phyloP scores from a whole-genome alignment of 2,329 filamentous ascomycete species.

The Mycocentrospora acerina region DNA sequence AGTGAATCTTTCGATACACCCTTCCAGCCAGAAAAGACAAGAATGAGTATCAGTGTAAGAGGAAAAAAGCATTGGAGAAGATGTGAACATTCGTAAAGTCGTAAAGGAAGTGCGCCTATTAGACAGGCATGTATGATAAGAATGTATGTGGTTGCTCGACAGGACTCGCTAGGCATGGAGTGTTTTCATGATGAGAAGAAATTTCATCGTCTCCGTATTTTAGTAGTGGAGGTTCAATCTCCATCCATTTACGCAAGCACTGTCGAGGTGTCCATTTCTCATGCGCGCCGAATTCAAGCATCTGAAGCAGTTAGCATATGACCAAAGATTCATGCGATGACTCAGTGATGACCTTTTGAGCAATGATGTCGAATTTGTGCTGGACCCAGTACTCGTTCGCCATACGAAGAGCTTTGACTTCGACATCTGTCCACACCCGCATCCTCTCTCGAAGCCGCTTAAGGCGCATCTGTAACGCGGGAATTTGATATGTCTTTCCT shows the following conservation, averaged over 20 bases:
- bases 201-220: conserved; percentile 39
- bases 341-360: conserved; percentile 46
- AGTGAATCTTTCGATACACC: too few relatives aligned
- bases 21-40: too few relatives aligned
- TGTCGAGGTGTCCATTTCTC: conserved; percentile 55
- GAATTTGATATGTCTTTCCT: conserved; percentile 53
- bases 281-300: conserved; percentile 53
- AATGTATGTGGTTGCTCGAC: conserved; percentile 32
- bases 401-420: conserved; percentile 51
- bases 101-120: neutral
- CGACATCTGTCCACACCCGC: conserved; percentile 54
- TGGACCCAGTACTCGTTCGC: conserved; percentile 57
- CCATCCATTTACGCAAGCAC: conserved; percentile 55
- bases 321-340: too few relatives aligned
- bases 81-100: too few relatives aligned
- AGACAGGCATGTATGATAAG: conserved; percentile 32
- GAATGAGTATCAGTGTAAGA: too few relatives aligned
- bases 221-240: conserved; percentile 42
- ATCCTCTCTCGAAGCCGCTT: conserved; percentile 54
- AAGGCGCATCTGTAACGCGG: conserved; percentile 57
- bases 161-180: conserved; percentile 41
- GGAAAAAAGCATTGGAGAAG: too few relatives aligned
- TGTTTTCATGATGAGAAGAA: conserved; percentile 31
- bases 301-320: conserved; percentile 40
- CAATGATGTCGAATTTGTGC: conserved; percentile 57